Evolutionary conservation across 2,329 filamentous ascomycete genomes (phyloP).

Genomic region (Fusarium sp.): DNA sequence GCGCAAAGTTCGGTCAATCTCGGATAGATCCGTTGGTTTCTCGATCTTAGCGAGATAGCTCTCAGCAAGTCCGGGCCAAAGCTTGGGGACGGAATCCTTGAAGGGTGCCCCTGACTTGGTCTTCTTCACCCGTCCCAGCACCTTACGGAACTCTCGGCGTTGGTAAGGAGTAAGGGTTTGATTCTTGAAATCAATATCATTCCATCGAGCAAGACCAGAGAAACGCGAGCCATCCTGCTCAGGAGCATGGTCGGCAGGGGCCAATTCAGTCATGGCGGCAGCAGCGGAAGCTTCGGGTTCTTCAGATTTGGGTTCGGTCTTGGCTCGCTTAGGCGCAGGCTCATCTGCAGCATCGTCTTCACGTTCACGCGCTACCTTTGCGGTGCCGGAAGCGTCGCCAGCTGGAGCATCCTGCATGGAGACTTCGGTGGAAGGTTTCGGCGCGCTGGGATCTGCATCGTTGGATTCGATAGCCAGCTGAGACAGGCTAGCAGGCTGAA

Average conservation of each 20-base stretch:
- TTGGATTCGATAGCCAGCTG: conserved; percentile 54
- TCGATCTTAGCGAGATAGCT: conserved; percentile 76
- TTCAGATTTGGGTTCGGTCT: conserved; percentile 69
- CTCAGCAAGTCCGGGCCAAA: conserved; percentile 80
- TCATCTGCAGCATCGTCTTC: conserved; percentile 76
- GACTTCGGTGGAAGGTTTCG: conserved; percentile 54
- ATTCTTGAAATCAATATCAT: conserved; percentile 56
- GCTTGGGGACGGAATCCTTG: conserved; percentile 77
- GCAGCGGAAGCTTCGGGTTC: conserved; percentile 39
- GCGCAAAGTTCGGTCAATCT: conserved; percentile 84
- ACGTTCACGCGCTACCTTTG: conserved; percentile 77
- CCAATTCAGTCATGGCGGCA: conserved; percentile 24
- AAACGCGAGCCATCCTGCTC: conserved; percentile 42
- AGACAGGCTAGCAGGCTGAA: conserved; percentile 53
- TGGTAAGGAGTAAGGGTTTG: conserved; percentile 68
- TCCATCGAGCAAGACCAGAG: conserved; percentile 53
- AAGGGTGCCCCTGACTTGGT: conserved; percentile 84
- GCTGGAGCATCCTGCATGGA: conserved; percentile 63
- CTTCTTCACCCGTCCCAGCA: conserved; percentile 82
- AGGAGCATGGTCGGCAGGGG: conserved; percentile 41
- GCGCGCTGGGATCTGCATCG: conserved; percentile 45
- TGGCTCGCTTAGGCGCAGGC: conserved; percentile 83
- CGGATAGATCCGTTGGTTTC: conserved; percentile 84
- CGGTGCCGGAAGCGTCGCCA: conserved; percentile 49
- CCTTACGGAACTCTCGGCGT: conserved; percentile 70